These are phyloP conservation scores for Cutaneotrichosporon curvatum DNA, from an alignment of 1,284 basidiomycete genomes.

Conservation along the genomic window DNA sequence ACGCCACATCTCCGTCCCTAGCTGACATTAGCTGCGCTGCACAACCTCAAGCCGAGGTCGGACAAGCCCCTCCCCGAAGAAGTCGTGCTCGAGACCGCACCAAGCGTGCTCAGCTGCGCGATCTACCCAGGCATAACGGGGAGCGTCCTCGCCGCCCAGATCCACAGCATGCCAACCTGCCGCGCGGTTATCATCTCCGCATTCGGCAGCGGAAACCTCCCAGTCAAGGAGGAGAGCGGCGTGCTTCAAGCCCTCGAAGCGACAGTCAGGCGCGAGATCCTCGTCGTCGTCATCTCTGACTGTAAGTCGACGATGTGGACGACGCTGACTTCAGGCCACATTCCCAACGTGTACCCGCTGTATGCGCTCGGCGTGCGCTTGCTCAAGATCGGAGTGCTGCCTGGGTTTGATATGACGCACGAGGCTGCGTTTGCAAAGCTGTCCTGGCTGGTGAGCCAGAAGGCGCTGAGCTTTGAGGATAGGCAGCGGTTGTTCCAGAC, in stretches of 20 bases:
- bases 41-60: conserved; percentile 17
- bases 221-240: conserved; percentile 31
- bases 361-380: conserved; percentile 40
- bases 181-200: conserved; percentile 39
- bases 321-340: conserved; percentile 22
- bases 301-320: conserved; percentile 20
- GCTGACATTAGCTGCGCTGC: conserved; percentile 15
- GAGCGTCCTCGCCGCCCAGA: conserved; percentile 35
- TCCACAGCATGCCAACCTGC: conserved; percentile 37
- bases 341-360: conserved; percentile 42
- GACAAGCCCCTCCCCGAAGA: conserved; percentile 22
- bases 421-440: conserved; percentile 45
- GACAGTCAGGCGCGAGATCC: conserved; percentile 36
- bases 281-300: conserved; percentile 42
- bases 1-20: conserved; percentile 10
- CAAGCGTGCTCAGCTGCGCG: conserved; percentile 29
- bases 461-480: conserved; percentile 35
- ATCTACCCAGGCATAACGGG: conserved; percentile 41
- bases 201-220: conserved; percentile 40
- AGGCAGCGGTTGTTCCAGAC: conserved; percentile 36
- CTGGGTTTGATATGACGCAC: conserved; percentile 43
- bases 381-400: conserved; percentile 35
- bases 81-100: conserved; percentile 25
- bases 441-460: conserved; percentile 36
- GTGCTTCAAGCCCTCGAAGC: conserved; percentile 30